A percentile compares a stretch with the other conserved stretches of the same genome.
These are phyloP conservation scores for Citrus glauca DNA, from an alignment of 345 rosid species.

Conservation along the genomic window DNA sequence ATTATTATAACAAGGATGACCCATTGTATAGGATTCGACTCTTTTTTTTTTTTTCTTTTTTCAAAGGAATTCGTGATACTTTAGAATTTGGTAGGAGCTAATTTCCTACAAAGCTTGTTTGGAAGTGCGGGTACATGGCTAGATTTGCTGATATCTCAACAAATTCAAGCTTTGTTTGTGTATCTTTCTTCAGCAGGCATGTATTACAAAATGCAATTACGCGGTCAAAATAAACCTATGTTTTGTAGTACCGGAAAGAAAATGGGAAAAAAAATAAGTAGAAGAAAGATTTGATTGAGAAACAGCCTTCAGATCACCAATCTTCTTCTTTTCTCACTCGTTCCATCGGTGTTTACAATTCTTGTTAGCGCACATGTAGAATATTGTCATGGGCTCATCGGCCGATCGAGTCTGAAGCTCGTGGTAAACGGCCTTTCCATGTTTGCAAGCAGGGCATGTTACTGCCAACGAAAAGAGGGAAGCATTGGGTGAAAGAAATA, in stretches of 20 bases:
- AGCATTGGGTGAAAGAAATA: background rate
- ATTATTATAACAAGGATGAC: background rate
- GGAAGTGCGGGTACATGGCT: slow-evolving; percentile 1
- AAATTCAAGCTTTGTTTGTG: background rate
- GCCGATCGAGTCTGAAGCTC: slow-evolving; percentile 67
- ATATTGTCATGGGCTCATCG: slow-evolving; percentile 62
- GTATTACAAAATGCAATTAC: background rate
- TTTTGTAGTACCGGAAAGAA: background rate
- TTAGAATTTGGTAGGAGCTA: background rate
- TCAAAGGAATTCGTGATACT: slow-evolving; percentile 10
- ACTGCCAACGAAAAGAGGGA: slow-evolving; percentile 26
- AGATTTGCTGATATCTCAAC: background rate
- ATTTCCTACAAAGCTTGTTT: background rate
- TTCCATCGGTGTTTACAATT: slow-evolving; percentile 46
- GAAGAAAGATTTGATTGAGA: too few relatives aligned
- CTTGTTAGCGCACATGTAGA: slow-evolving; percentile 57
- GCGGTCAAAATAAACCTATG: too few relatives aligned
- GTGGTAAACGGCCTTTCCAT: slow-evolving; percentile 50
- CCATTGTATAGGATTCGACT: slow-evolving; percentile 12
- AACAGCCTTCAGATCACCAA: too few relatives aligned
- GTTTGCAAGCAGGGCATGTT: slow-evolving; percentile 52
- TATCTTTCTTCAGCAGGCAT: background rate
- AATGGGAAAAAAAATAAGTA: background rate
- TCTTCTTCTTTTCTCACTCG: slow-evolving; percentile 9
- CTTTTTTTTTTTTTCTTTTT: background rate